Base-by-base conservation (phyloP, 2,329 filamentous ascomycete genomes). In the Fusarium sp. region DNA sequence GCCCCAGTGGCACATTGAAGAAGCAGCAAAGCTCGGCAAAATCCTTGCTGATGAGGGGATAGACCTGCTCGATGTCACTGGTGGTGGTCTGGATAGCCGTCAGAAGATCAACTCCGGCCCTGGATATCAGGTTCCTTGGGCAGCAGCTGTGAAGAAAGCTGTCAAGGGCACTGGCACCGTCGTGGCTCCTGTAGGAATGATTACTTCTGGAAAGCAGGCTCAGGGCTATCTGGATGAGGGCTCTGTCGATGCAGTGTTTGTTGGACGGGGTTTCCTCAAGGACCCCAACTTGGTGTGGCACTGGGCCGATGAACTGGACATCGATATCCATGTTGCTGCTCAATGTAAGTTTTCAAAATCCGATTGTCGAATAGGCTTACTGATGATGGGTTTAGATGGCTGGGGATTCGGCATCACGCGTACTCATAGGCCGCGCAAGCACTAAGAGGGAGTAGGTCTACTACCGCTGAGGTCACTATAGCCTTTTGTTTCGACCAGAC, bases 51-150 rank as follows among this genome's bases (percentile, higher is more conserved):
- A 86, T 2, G 82, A 80, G 22, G 92, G 92, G 4, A 86, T 94
- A 8, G 92, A 95, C 77, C 81, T 94, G 13, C 81, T 94, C 9
- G 92, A 95, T 74, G 84, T 94, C 24, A 90, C 87, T 10, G 87
- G 86, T 2, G 91, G 88, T 8, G 92, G 91, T 10, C 84, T 86
- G 46, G 87, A 93, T 74, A 82, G 84, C 5, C 77, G 80, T 46
- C 87, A 89, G 74, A 86, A 88, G 67, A 85, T 91, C 62, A 81
- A 84, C n/a, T 71, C 80, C 3, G 87, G 85, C 0, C 88, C 89
- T 0, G 90, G 84, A 0, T 94, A 93, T 80, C 92, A 94, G 79
- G 88, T 86, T 1, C 88, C 87, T 0, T 91, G 92, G 70, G 88
- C 92, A 0, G 86, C 89, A 65, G 85, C 76, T 1, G 65, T 94